Conservation (phyloP, 441 rosid genomes). For the Populus tomentosa region DNA sequence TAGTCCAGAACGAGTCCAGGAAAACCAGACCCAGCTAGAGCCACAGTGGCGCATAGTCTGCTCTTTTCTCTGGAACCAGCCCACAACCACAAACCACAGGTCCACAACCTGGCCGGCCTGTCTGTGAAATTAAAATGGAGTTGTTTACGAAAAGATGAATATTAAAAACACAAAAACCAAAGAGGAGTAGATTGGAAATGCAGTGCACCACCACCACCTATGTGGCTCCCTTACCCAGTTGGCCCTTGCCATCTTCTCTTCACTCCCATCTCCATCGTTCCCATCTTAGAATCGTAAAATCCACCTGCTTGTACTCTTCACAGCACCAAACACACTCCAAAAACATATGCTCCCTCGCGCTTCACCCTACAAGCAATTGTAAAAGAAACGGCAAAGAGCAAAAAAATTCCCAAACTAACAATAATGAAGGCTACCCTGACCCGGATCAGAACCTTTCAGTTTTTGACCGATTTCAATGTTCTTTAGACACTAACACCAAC, state of each 20-base stretch:
- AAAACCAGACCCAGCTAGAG: not conserved
- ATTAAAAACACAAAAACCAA: not conserved
- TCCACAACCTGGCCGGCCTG: not conserved
- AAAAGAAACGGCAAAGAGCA: constrained; percentile 22
- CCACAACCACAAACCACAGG: not conserved
- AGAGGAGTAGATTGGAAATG: constrained; percentile 31
- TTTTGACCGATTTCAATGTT: constrained; percentile 37
- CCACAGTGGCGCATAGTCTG: not conserved
- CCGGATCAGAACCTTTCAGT: constrained; percentile 24
- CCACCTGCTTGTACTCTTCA: constrained; percentile 27
- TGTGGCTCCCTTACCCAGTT: constrained; percentile 37
- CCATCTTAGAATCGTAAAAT: constrained; percentile 13
- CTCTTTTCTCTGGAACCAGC: not conserved
- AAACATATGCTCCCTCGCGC: constrained; percentile 31
- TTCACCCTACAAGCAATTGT: constrained; percentile 30
- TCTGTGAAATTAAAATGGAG: not conserved
- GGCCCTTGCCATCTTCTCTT: constrained; percentile 31
- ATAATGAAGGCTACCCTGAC: constrained; percentile 13
- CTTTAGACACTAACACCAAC: constrained; percentile 8
- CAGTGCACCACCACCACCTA: constrained; percentile 23
- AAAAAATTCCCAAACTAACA: constrained; percentile 7
- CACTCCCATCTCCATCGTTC: constrained; percentile 12
- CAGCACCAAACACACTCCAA: constrained; percentile 23
- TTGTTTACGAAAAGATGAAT: not conserved
- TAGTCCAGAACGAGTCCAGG: not conserved